Conservation (phyloP, 2,329 filamentous ascomycete species). For the Dendryphion nanum region DNA sequence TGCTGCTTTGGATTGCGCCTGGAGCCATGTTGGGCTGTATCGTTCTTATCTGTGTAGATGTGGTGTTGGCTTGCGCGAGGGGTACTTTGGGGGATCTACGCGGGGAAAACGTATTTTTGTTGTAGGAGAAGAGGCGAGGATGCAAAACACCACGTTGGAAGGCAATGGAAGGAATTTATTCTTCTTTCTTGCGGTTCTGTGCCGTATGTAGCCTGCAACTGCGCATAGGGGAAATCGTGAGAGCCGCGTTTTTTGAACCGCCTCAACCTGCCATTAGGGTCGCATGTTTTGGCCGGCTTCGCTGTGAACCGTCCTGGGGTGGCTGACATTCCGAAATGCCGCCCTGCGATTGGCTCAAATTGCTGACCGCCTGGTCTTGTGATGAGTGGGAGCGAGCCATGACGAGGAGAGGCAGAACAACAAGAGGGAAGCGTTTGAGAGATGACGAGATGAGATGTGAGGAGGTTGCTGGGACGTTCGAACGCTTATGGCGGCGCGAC, state of each 20-base stretch:
- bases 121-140: conserved; percentile 3
- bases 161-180: conserved; percentile 5
- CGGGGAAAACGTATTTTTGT: conserved; percentile 13
- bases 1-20: conserved; percentile 30
- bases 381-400: neutral
- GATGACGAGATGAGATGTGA: neutral
- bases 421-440: neutral
- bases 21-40: conserved; percentile 31
- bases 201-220: conserved; percentile 14
- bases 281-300: conserved; percentile 1
- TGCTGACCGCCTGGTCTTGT: too few relatives aligned
- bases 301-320: neutral
- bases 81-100: conserved; percentile 5
- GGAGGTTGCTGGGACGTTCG: too few relatives aligned
- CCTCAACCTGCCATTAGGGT: conserved; percentile 18
- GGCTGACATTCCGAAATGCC: conserved; percentile 4
- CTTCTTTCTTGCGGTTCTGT: conserved; percentile 2
- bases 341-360: conserved; percentile 2
- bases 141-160: neutral
- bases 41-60: conserved; percentile 3
- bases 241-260: conserved; percentile 8
- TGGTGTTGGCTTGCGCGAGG: conserved; percentile 5
- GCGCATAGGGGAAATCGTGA: conserved; percentile 17
- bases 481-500: neutral
- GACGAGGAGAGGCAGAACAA: neutral